Conservation (phyloP, 2,329 filamentous ascomycete species). For the Esteya vermicola region DNA sequence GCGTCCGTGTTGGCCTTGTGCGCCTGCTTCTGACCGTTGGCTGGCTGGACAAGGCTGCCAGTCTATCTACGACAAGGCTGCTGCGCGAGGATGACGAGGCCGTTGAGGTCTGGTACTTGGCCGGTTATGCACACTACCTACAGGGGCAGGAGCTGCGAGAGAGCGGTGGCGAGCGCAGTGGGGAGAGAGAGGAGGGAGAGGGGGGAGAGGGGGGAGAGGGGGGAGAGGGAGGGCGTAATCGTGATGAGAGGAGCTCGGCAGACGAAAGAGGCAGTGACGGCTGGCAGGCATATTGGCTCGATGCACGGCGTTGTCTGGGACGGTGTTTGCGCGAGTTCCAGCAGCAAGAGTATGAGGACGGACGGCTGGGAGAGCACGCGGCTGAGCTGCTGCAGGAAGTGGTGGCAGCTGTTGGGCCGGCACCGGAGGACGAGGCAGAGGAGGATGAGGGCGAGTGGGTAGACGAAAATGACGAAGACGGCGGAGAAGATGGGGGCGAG, state of each 20-base stretch:
- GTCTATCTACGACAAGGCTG: constrained; percentile 75
- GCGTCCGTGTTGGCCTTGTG: constrained; percentile 69
- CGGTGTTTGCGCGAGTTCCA: constrained; percentile 70
- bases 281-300: constrained; percentile 51
- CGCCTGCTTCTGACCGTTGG: constrained; percentile 81
- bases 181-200: too few relatives aligned
- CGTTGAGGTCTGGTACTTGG: constrained; percentile 93
- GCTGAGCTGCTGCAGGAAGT: constrained; percentile 53
- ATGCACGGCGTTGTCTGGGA: constrained; percentile 70
- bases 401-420: constrained; percentile 48
- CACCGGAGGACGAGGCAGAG: constrained; percentile 31
- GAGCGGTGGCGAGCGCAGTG: constrained; percentile 19
- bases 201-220: too few relatives aligned
- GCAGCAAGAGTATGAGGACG: constrained; percentile 72
- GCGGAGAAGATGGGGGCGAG: constrained; percentile 34
- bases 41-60: constrained; percentile 71
- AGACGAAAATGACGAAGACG: constrained; percentile 36
- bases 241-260: too few relatives aligned
- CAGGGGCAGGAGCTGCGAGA: constrained; percentile 54
- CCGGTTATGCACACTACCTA: constrained; percentile 83
- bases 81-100: constrained; percentile 84
- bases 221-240: background rate
- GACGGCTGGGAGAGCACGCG: constrained; percentile 61
- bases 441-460: constrained; percentile 36
- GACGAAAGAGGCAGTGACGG: constrained; percentile 13